These are phyloP conservation scores for Kurtzmaniella natalensis DNA, from an alignment of 1,139 yeast genomes.

Conservation along the genomic window DNA sequence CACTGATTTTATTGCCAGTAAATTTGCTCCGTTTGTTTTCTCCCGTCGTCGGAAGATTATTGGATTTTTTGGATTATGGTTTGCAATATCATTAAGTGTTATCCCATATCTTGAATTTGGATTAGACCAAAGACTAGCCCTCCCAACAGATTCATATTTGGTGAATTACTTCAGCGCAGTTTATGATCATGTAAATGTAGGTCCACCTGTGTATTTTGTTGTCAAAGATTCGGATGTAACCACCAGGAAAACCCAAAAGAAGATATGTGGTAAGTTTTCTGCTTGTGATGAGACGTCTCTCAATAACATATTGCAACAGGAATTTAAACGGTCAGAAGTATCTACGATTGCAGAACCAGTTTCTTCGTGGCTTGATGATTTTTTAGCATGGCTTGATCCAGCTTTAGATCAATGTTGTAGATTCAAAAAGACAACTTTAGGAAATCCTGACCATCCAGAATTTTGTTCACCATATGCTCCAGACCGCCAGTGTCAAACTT, in stretches of 20 bases:
- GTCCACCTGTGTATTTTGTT: constrained; percentile 90
- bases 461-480: constrained; percentile 71
- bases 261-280: constrained; percentile 82
- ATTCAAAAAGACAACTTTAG: constrained; percentile 35
- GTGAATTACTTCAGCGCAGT: constrained; percentile 76
- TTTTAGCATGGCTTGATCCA: constrained; percentile 82
- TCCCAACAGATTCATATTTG: constrained; percentile 78
- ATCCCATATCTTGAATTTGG: constrained; percentile 74
- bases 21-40: constrained; percentile 51
- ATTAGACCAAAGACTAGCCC: constrained; percentile 82
- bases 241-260: constrained; percentile 55
- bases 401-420: constrained; percentile 83
- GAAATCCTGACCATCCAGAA: constrained; percentile 17
- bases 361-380: constrained; percentile 92
- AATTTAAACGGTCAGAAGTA: constrained; percentile 57
- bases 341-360: constrained; percentile 79
- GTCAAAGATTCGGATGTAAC: constrained; percentile 65
- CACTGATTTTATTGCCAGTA: constrained; percentile 22
- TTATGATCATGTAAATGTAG: constrained; percentile 69
- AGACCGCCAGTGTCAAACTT: constrained; percentile 66
- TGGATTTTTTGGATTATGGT: constrained; percentile 53
- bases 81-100: constrained; percentile 63
- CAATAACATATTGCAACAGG: constrained; percentile 84
- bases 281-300: constrained; percentile 76
- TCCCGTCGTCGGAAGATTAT: constrained; percentile 46